Evolutionary conservation across 2,329 filamentous ascomycete species (phyloP), one percentile per base, ranked within the genome.

Genomic region (Lasiodiplodia sp.): DNA sequence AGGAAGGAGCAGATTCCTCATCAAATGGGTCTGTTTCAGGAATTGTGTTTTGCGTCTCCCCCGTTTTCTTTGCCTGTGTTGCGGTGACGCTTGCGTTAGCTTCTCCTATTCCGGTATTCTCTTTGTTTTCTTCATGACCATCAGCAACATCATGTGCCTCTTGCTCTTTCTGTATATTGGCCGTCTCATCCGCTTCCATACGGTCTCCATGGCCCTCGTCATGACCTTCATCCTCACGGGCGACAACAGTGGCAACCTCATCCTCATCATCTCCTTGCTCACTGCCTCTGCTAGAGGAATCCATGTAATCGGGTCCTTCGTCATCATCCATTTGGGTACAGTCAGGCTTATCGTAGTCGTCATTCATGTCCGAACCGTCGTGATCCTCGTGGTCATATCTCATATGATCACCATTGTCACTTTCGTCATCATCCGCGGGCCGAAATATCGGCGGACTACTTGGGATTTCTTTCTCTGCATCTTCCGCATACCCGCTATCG

Each of bases 401-500:
- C 23, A 16, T 47, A 23, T 44, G 31, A 37, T 40, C 21, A n/a
- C 5, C 37, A 44, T 40, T 16, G 14, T 60, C 68, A 4, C 71
- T 72, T 52, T 72, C 70, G 21, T 73, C 72, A n/a, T 76, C 65
- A 28, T 77, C 75, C 38, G 76, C 74, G 66, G 74, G 74, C 0
- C 23, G 47, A 28, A 76, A 44, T 2, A 76, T 60, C 12, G 79
- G 79, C 14, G 79, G 79, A 66, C 79, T 80, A 66, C 79, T 80
- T 2, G 78, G 78, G 34, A 80, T 55, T 16, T 53, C 76, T 28
- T 76, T 74, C 56, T 77, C 75, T 14, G 52, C 69, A 12, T 72
- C 72, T 10, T 73, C 74, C n/a, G 44, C 55, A 21, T 64, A 64
- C 37, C 60, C 60, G 31, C 60, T 64, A 10, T 60, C 53, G 12